These are phyloP conservation scores for Blastobotrys muscicola DNA, from an alignment of 805 yeast genomes.

Conservation along the genomic window DNA sequence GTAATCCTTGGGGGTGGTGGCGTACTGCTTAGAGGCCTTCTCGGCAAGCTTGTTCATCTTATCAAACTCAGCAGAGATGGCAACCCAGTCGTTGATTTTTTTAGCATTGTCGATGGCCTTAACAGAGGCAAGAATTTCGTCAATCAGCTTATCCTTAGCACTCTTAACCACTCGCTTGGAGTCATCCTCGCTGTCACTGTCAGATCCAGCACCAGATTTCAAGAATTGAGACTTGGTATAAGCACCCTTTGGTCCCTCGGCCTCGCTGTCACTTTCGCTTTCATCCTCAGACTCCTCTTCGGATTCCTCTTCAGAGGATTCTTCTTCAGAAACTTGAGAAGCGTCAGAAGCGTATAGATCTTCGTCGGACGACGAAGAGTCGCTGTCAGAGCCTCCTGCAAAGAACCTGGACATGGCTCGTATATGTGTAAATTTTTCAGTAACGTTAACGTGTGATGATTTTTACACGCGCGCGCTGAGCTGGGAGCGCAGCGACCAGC, in stretches of 20 bases:
- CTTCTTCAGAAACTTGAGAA: constrained; percentile 35
- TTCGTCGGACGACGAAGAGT: constrained; percentile 47
- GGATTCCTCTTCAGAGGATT: constrained; percentile 27
- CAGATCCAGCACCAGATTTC: constrained; percentile 37
- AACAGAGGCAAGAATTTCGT: constrained; percentile 65
- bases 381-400: constrained; percentile 43
- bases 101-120: constrained; percentile 61
- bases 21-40: constrained; percentile 67
- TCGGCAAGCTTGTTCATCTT: constrained; percentile 55
- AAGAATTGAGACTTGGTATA: constrained; percentile 27
- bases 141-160: constrained; percentile 85
- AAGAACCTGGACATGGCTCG: constrained; percentile 82
- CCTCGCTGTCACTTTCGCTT: constrained; percentile 27
- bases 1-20: constrained; percentile 61
- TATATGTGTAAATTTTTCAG: background rate
- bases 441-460: no score
- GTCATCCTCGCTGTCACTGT: constrained; percentile 51
- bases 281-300: constrained; percentile 40
- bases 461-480: no score
- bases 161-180: constrained; percentile 82
- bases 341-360: constrained; percentile 39
- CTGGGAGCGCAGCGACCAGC: background rate
- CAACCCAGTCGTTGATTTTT: constrained; percentile 69
- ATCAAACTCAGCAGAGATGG: constrained; percentile 67
- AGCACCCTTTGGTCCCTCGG: constrained; percentile 27